These are phyloP conservation scores for Ophiostoma piceae DNA, from an alignment of 2,329 filamentous ascomycete genomes.

Conservation along the genomic window DNA sequence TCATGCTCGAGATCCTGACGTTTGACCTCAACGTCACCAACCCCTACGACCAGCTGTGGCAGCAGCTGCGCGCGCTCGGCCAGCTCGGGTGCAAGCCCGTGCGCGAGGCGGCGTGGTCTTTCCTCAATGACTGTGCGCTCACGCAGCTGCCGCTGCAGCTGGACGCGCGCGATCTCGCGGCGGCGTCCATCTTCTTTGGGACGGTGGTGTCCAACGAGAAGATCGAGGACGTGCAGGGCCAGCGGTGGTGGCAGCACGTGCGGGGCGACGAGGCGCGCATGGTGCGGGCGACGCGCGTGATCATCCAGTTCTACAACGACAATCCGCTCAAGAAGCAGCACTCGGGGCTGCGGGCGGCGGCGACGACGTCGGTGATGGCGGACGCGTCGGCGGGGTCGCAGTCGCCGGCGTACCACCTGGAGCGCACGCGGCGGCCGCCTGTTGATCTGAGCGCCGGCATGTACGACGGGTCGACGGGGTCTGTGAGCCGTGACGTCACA, in stretches of 20 bases:
- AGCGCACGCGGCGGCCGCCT: slow-evolving; percentile 50
- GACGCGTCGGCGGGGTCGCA: slow-evolving; percentile 25
- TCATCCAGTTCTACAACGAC: slow-evolving; percentile 63
- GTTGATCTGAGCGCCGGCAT: slow-evolving; percentile 25
- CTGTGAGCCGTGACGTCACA: slow-evolving; percentile 25
- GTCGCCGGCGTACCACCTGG: slow-evolving; percentile 52
- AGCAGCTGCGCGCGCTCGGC: slow-evolving; percentile 52
- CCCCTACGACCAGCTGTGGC: slow-evolving; percentile 78
- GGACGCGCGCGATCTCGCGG: slow-evolving; percentile 72
- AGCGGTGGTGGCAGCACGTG: slow-evolving; percentile 82
- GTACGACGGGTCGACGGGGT: slow-evolving; percentile 8
- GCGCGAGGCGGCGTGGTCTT: slow-evolving; percentile 60
- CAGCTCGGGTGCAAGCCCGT: slow-evolving; percentile 27
- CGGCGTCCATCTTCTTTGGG: slow-evolving; percentile 80
- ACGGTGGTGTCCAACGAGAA: slow-evolving; percentile 66
- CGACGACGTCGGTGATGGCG: neutral
- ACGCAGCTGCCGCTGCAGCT: slow-evolving; percentile 81
- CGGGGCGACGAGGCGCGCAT: slow-evolving; percentile 67
- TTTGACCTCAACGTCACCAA: slow-evolving; percentile 91
- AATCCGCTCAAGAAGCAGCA: slow-evolving; percentile 55
- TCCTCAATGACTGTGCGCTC: slow-evolving; percentile 83
- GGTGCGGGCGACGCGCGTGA: slow-evolving; percentile 65
- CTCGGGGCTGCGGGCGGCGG: neutral
- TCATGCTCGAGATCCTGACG: slow-evolving; percentile 84
- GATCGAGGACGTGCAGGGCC: slow-evolving; percentile 71